Conservation (phyloP, 768 basidiomycete species). For the Tubosaeta sp. region DNA sequence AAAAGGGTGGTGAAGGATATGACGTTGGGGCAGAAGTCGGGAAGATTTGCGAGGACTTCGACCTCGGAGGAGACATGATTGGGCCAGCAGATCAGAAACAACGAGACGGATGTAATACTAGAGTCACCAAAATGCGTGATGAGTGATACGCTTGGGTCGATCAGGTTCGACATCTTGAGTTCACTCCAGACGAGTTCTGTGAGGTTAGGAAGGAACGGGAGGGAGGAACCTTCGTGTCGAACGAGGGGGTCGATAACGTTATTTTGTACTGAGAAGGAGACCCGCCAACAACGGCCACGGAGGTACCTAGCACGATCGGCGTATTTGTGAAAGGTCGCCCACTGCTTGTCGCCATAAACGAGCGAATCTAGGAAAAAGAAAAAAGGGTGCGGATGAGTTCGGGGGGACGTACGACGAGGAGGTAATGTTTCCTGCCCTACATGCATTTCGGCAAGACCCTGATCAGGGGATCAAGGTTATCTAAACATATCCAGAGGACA, state of each 20-base stretch:
- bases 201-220: slow-evolving; percentile 26
- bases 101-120: slow-evolving; percentile 14
- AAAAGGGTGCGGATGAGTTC: background rate
- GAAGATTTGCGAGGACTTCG: slow-evolving; percentile 18
- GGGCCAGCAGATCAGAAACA: slow-evolving; percentile 24
- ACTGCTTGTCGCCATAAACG: slow-evolving; percentile 26
- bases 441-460: slow-evolving; percentile 22
- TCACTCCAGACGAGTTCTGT: slow-evolving; percentile 22
- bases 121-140: slow-evolving; percentile 24
- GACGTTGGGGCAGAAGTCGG: slow-evolving; percentile 22
- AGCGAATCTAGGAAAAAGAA: slow-evolving; percentile 11
- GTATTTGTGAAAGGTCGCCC: slow-evolving; percentile 23
- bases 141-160: slow-evolving; percentile 22
- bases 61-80: slow-evolving; percentile 18
- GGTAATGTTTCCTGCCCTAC: slow-evolving; percentile 22
- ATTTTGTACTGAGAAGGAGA: slow-evolving; percentile 13
- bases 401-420: slow-evolving; percentile 15
- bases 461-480: slow-evolving; percentile 26
- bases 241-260: slow-evolving; percentile 17
- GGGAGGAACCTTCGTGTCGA: slow-evolving; percentile 6
- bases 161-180: slow-evolving; percentile 20
- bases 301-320: slow-evolving; percentile 22
- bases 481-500: slow-evolving; percentile 25
- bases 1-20: slow-evolving; percentile 23
- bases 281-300: slow-evolving; percentile 20